Evolutionary conservation across 2,329 filamentous ascomycete species (phyloP), one percentile per base, ranked within the genome.

Genomic region (Byssochlamys sp.): DNA sequence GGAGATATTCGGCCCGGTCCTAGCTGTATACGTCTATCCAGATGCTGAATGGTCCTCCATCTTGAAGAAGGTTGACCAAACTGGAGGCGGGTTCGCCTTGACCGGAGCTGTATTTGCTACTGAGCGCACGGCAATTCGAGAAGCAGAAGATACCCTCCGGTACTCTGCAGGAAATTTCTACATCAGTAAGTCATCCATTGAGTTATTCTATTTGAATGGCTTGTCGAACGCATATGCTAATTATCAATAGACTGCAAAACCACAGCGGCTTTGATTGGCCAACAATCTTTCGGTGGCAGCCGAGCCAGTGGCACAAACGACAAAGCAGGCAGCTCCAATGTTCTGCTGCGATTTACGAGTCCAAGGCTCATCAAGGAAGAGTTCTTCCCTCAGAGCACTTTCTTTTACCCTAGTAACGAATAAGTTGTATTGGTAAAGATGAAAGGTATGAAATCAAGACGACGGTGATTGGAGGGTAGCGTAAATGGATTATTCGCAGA

Each of bases 1-100:
- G 39, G 90, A 95, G 74, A 84, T 95, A 60, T 95, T 95, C 72
- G 90, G 90, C 1, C 90, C 90, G 29, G 75, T 95, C 58, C 78
- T 94, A 49, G 83, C 84, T 31, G 75, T 87, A 10, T 84, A 95
- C 74, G 82, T 91, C 61, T 95, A 94, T 77, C 84, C 90, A 59
- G 90, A 95, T 69, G 75, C 75, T 2, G 74, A 76, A 0, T 73
- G 77, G 24, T 69, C 77, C 45, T 81, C 85, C 55, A 81, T 84
- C 60, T 84, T 81, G 74, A 76, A 81, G 64, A 73, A 71, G 61
- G 71, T 77, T 55, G 74, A 77, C 61, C 63, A 61, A 54, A 77
- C 74, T 3, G 66, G 35, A 19, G 35, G 72, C 45, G 66, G 67
- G 52, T 77, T 76, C 61, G 75, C 69, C 49, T 63, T 77, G 57